A percentile compares a stretch with the other conserved stretches of the same genome.
Conservation (phyloP, 257 asterid species). For the Solanum microdontum region DNA sequence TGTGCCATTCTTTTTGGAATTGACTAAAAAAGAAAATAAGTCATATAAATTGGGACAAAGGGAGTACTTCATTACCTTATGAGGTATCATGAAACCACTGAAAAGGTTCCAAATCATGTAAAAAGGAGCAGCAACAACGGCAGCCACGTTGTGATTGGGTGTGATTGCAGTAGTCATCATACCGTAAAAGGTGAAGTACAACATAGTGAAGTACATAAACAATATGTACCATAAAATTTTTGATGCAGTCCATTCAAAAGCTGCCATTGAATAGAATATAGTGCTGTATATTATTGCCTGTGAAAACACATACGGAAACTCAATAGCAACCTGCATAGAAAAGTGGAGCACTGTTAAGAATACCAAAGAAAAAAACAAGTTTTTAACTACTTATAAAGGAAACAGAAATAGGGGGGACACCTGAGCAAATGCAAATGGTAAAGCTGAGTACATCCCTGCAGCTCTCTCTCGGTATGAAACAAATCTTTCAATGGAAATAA, state of each 20-base stretch:
- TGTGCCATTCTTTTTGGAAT: neutral
- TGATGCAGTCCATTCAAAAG: slow-evolving; percentile 62
- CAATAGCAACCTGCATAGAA: slow-evolving; percentile 68
- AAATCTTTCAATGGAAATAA: slow-evolving; percentile 87
- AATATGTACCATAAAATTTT: slow-evolving; percentile 63
- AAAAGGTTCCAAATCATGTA: slow-evolving; percentile 97
- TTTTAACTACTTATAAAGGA: neutral
- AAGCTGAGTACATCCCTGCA: slow-evolving; percentile 92
- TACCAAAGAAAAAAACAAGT: neutral
- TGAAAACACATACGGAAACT: slow-evolving; percentile 67
- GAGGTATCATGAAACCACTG: slow-evolving; percentile 92
- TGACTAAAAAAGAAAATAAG: neutral
- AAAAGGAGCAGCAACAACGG: slow-evolving; percentile 78
- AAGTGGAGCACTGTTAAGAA: neutral
- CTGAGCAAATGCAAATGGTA: slow-evolving; percentile 89
- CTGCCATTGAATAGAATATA: slow-evolving; percentile 71
- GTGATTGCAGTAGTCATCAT: slow-evolving; percentile 98
- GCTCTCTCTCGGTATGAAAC: slow-evolving; percentile 93
- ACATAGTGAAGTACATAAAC: slow-evolving; percentile 72
- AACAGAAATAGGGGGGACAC: slow-evolving; percentile 13
- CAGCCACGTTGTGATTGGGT: slow-evolving; percentile 91
- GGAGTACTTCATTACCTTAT: slow-evolving; percentile 49
- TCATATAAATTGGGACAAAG: neutral
- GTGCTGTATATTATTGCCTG: slow-evolving; percentile 62
- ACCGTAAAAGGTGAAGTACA: slow-evolving; percentile 86